These are phyloP conservation scores for Penicillium sp. DNA, from an alignment of 2,329 filamentous ascomycete genomes.

Conservation along the genomic window DNA sequence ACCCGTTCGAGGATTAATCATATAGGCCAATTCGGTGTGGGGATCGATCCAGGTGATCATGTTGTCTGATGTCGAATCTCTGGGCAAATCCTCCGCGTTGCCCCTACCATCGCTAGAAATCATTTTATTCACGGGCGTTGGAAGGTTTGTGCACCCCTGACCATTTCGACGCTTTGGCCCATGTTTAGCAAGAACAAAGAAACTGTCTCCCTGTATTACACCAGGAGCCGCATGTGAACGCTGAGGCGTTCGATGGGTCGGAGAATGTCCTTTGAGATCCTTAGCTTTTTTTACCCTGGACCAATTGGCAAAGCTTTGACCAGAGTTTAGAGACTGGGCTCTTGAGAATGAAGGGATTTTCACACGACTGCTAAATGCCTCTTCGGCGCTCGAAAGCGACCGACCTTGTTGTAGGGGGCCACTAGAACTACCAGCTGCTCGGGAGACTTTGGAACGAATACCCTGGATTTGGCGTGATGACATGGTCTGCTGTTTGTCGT, in stretches of 20 bases:
- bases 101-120: not conserved
- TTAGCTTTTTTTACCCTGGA: slow-evolving; percentile 43
- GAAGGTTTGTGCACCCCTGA: not conserved
- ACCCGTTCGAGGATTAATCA: slow-evolving; percentile 37
- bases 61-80: slow-evolving; percentile 7
- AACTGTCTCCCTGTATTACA: not conserved
- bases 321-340: slow-evolving; percentile 4
- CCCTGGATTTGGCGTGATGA: slow-evolving; percentile 1
- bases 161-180: not conserved
- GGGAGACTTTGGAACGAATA: not conserved
- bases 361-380: slow-evolving; percentile 24
- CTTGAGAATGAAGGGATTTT: slow-evolving; percentile 32
- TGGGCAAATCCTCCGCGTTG: not conserved
- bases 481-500: slow-evolving; percentile 20
- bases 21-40: slow-evolving; percentile 43
- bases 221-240: not conserved
- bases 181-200: not conserved
- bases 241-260: not conserved
- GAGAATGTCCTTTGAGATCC: not conserved
- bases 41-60: slow-evolving; percentile 60
- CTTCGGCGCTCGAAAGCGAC: slow-evolving; percentile 19
- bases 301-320: slow-evolving; percentile 37
- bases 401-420: not conserved
- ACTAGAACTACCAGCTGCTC: not conserved
- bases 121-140: not conserved